Base-by-base conservation (phyloP, 1,139 yeast genomes). In the Kodamaea plutei region DNA sequence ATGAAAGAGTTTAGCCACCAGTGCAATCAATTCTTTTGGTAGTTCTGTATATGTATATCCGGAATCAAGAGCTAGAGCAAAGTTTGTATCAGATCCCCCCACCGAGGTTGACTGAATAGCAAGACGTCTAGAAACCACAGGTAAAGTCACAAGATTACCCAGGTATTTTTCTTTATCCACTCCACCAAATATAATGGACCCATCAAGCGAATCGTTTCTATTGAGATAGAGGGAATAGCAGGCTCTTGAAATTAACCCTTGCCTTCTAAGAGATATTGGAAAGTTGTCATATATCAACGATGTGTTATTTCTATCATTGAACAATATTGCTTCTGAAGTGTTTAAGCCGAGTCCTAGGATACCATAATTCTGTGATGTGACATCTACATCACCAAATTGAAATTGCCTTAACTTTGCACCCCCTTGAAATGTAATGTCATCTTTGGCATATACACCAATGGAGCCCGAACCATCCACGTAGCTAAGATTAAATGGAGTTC, bases 11-110 rank as follows among this genome's bases (percentile, higher is more conserved):
- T 12, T 9, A 0, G 71, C 76, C 33, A 78, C 53, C 4, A 51
- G 38, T 3, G 47, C 43, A 8, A 73, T 51, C 12, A 72, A 45
- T 12, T 41, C 50, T 2, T 45, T 30, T 13, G 85, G 83, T 17
- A 28, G 23, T 11, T 20, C 30, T 4, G 30, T 10, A n/a, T 6
- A 23, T 5, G 36, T 17, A 24, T 28, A 34, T 8, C 35, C 29
- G 9, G 34, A 31, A 26, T 31, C 34, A 20, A 31, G 20, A 4
- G 34, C 26, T 3, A 34, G 13, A 4, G 25, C 30, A 20, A 24
- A 34, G 10, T 20, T 12, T 14, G 30, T 29, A 11, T 20, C 14
- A 2, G 20, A 16, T 6, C 22, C 30, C 8, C 23, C 32, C 12
- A 32, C 15, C n/a, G 17, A 11, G 3, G 20, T 20, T 11, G 33